Base-by-base conservation (phyloP, 2,329 filamentous ascomycete species). In the Hypoxylon sp. region DNA sequence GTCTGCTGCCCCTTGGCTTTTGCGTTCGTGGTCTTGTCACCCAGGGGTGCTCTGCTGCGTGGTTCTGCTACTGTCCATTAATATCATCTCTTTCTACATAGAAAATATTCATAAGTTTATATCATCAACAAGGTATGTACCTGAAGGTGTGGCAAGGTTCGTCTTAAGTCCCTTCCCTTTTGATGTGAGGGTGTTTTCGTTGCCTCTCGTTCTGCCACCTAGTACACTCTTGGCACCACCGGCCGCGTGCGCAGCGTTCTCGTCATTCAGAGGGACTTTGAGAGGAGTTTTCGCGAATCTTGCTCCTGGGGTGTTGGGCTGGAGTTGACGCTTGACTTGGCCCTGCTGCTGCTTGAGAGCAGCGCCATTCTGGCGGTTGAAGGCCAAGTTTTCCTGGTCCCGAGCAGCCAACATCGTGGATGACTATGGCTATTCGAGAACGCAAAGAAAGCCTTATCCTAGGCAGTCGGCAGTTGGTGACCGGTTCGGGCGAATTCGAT, bases 21-120 rank as follows among this genome's bases (percentile, higher is more conserved):
- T 56, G 92, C 93, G 78, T 99, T 99, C 54, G 96, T 98, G 1
- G 95, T 98, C 80, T 99, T 99, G 84, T 93, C 91, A 32, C 95
- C 95, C 49, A 99, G 82, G 11, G 93, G 92, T 36, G 94, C 93
- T 73, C 95, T 89, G 64, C 83, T 89, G 63, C 89, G 88, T 52
- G 89, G 85, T 59, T 85, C 88, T 90, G 59, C 16, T 50, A 42
- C 33, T 20, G 44, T 59, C 12, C n/a, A 50, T 69, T 61, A 62
- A 53, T 48, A 26, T 55, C n/a, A 4, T 18, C 18, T 18, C 14
- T 26, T 26, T 24, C 18, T 11, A 14, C 2, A 20, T 11, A 8
- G 3, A 14, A 30, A 24, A 9, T 18, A 4, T 36, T 36, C 2
- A 9, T 5, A 36, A 36, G 11, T 11, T 22, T 2, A 38, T 18